phyloP scores from a whole-genome alignment of 2,329 filamentous ascomycete genomes.

The Clonostachys byssicola region DNA sequence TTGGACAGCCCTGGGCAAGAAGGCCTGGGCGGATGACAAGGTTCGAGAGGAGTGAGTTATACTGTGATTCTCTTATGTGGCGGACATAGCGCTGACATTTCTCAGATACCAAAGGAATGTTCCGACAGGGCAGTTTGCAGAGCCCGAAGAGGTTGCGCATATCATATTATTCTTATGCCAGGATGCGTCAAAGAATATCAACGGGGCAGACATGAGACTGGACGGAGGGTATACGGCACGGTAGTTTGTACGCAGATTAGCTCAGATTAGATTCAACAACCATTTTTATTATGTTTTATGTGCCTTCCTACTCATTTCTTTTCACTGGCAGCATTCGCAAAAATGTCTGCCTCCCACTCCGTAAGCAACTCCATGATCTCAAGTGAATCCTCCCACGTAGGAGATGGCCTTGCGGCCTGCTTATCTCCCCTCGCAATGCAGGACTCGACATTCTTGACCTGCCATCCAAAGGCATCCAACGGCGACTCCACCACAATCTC shows the following conservation, averaged over 20 bases:
- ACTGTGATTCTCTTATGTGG: too few relatives aligned
- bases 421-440: slow-evolving; percentile 8
- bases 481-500: slow-evolving; percentile 11
- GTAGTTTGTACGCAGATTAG: background rate
- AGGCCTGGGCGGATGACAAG: slow-evolving; percentile 6
- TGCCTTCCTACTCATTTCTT: too few relatives aligned
- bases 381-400: slow-evolving; percentile 13
- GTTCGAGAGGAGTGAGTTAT: slow-evolving; percentile 4
- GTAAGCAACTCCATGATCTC: slow-evolving; percentile 17
- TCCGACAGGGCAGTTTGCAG: slow-evolving; percentile 6
- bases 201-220: slow-evolving; percentile 4
- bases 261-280: too few relatives aligned
- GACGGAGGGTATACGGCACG: slow-evolving; percentile 7
- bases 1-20: slow-evolving; percentile 6
- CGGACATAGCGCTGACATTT: background rate
- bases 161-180: slow-evolving; percentile 6
- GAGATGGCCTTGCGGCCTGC: slow-evolving; percentile 13
- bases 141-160: slow-evolving; percentile 6
- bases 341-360: slow-evolving; percentile 13
- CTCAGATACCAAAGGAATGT: slow-evolving; percentile 4
- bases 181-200: slow-evolving; percentile 5
- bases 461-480: slow-evolving; percentile 14
- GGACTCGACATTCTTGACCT: slow-evolving; percentile 15
- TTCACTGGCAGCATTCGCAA: background rate
- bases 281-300: too few relatives aligned